Percentiles rank a stretch among this genome's conserved stretches.
Evolutionary conservation across 805 yeast genomes (phyloP).

Genomic region (Cyberlindnera mississippiensis): DNA sequence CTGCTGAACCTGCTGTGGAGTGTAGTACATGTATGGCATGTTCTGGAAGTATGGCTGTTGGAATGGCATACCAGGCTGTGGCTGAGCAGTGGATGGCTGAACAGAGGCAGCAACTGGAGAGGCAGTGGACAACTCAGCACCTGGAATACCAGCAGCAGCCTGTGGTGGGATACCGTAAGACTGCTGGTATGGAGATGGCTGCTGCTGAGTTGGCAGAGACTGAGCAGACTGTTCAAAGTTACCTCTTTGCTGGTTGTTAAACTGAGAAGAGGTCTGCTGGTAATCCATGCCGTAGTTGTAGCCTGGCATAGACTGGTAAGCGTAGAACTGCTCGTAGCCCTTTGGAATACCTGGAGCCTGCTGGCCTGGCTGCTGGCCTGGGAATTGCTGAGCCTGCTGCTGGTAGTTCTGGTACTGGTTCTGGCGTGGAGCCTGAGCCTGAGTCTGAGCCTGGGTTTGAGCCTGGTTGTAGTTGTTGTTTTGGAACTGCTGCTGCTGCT

Average conservation of each 20-base stretch:
- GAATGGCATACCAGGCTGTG: slow-evolving; percentile 25
- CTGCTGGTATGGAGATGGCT: slow-evolving; percentile 12
- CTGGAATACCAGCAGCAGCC: slow-evolving; percentile 16
- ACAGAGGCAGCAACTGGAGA: slow-evolving; percentile 28
- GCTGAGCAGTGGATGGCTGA: slow-evolving; percentile 25
- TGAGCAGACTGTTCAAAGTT: slow-evolving; percentile 9
- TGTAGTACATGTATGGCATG: slow-evolving; percentile 24
- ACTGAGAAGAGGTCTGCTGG: slow-evolving; percentile 12
- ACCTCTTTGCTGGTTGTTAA: slow-evolving; percentile 11
- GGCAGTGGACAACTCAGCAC: slow-evolving; percentile 21
- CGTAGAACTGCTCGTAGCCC: slow-evolving; percentile 33
- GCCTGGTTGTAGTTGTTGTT: slow-evolving; percentile 13
- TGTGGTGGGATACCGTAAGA: slow-evolving; percentile 28
- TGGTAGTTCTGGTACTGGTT: slow-evolving; percentile 17
- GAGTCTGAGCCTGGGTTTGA: slow-evolving; percentile 2
- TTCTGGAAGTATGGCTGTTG: slow-evolving; percentile 16
- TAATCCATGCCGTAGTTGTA: slow-evolving; percentile 16
- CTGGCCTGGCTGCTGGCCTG: slow-evolving; percentile 18
- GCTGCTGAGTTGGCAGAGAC: slow-evolving; percentile 17
- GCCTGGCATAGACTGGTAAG: slow-evolving; percentile 19
- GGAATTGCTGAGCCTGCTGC: slow-evolving; percentile 15
- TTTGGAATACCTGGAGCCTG: slow-evolving; percentile 27
- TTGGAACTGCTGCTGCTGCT: slow-evolving; percentile 7
- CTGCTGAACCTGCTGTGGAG: slow-evolving; percentile 18
- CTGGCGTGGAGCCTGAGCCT: slow-evolving; percentile 7